A percentile compares a stretch with the other conserved stretches of the same genome.
Evolutionary conservation across 768 basidiomycete species (phyloP).

Genomic region (Tricholoma sp.): DNA sequence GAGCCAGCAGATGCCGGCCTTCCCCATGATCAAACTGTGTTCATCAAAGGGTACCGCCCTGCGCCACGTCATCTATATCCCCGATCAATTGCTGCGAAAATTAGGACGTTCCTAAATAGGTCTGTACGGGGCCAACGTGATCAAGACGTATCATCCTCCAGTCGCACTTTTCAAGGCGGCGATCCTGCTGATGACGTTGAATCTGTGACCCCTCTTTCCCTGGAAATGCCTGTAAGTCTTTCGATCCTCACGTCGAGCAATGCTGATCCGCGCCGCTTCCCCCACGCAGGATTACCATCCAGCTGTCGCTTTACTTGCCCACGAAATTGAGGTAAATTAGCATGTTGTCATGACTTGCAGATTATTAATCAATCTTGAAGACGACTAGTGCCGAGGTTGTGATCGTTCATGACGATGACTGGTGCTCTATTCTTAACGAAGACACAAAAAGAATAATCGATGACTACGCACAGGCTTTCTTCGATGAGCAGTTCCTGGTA

Average conservation of each 20-base stretch:
- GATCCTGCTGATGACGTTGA: neutral
- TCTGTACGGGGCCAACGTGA: too few species aligned
- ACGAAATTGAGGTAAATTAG: neutral
- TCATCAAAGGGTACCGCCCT: conserved; percentile 12
- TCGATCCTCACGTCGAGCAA: neutral
- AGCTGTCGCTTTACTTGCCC: neutral
- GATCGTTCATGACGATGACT: conserved; percentile 8
- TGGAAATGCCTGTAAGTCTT: neutral
- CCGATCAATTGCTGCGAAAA: neutral
- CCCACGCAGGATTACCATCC: neutral
- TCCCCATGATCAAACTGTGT: conserved; percentile 12
- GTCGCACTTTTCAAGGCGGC: neutral
- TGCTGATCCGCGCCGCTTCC: too few species aligned
- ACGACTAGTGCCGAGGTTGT: conserved; percentile 6
- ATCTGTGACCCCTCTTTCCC: neutral
- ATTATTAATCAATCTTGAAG: neutral
- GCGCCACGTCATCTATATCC: conserved; percentile 4
- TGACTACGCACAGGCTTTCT: conserved; percentile 6
- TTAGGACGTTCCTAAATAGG: conserved; percentile 1
- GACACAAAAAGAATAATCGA: conserved; percentile 2
- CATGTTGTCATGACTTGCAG: too few species aligned
- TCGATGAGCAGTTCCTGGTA: conserved; percentile 9
- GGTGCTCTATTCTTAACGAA: conserved; percentile 7
- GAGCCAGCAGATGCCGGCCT: neutral
- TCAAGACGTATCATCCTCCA: too few species aligned